These are phyloP conservation scores for Thielaviopsis cerberus DNA, from an alignment of 2,329 filamentous ascomycete species.

Conservation along the genomic window DNA sequence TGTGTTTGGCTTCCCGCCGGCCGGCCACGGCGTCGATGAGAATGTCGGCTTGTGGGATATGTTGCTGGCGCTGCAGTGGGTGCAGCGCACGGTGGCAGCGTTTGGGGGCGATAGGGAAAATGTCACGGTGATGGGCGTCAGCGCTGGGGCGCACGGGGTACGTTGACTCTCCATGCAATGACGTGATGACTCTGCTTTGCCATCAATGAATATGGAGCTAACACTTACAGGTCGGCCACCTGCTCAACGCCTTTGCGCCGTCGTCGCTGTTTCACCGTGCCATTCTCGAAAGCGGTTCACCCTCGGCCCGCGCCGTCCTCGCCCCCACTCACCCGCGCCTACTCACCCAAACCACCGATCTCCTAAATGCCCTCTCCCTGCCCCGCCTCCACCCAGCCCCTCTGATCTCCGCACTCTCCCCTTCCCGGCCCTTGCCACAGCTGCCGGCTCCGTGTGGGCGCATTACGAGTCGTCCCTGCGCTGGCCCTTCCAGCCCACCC, in stretches of 20 bases:
- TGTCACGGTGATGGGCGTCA: constrained; percentile 43
- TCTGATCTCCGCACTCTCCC: constrained; percentile 18
- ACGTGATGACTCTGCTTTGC: too few relatives aligned
- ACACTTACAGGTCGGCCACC: constrained; percentile 41
- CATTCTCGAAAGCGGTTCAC: constrained; percentile 37
- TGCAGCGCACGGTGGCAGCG: constrained; percentile 35
- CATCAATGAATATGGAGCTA: constrained; percentile 9
- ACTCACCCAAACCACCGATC: constrained; percentile 35
- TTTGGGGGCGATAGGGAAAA: constrained; percentile 42
- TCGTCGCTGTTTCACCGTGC: constrained; percentile 29
- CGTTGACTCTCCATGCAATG: too few relatives aligned
- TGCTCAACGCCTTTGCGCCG: constrained; percentile 34
- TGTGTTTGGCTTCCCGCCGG: constrained; percentile 47
- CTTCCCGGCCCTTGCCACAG: constrained; percentile 26
- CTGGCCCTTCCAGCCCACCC: constrained; percentile 52
- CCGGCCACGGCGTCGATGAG: constrained; percentile 22
- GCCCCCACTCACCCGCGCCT: constrained; percentile 36
- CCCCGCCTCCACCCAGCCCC: constrained; percentile 34
- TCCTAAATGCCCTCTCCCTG: constrained; percentile 26
- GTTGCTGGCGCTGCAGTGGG: constrained; percentile 38
- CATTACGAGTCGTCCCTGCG: constrained; percentile 26
- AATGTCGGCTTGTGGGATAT: constrained; percentile 51
- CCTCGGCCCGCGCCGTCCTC: constrained; percentile 36
- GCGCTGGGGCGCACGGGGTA: constrained; percentile 43
- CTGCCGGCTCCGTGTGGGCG: constrained; percentile 21